Percentiles rank a stretch among this genome's conserved stretches.
These are phyloP conservation scores for Fomitopsis betulina DNA, from an alignment of 1,284 basidiomycete species.

Conservation along the genomic window DNA sequence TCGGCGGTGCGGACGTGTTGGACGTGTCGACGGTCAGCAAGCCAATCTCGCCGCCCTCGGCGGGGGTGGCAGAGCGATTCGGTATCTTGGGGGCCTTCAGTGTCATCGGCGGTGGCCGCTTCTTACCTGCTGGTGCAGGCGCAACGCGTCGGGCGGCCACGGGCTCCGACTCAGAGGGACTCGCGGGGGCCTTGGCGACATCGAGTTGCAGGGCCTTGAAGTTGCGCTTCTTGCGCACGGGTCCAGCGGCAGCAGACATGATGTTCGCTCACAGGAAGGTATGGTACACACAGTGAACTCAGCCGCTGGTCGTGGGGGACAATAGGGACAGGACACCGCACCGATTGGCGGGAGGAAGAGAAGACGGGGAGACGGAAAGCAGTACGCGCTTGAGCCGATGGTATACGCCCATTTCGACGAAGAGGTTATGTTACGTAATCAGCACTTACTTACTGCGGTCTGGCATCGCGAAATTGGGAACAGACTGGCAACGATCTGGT, in stretches of 20 bases:
- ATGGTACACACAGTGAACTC: not conserved
- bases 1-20: constrained; percentile 36
- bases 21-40: constrained; percentile 33
- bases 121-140: constrained; percentile 36
- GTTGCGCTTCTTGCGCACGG: constrained; percentile 76
- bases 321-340: not conserved
- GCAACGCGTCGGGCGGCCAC: constrained; percentile 36
- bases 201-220: constrained; percentile 72
- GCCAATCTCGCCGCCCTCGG: constrained; percentile 32
- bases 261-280: not conserved
- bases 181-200: constrained; percentile 38
- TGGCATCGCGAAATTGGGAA: too few relatives aligned
- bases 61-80: constrained; percentile 34
- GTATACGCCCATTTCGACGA: not conserved
- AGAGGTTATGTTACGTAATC: not conserved
- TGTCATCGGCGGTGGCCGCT: constrained; percentile 60
- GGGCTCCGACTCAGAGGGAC: constrained; percentile 35
- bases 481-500: too few relatives aligned
- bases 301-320: not conserved
- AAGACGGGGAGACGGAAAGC: not conserved
- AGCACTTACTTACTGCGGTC: too few relatives aligned
- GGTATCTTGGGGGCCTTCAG: constrained; percentile 42
- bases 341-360: not conserved
- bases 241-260: constrained; percentile 19
- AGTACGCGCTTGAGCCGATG: not conserved